Base-by-base conservation (phyloP, 371 early-diverging fungal genomes). In the Mucor irregularis region DNA sequence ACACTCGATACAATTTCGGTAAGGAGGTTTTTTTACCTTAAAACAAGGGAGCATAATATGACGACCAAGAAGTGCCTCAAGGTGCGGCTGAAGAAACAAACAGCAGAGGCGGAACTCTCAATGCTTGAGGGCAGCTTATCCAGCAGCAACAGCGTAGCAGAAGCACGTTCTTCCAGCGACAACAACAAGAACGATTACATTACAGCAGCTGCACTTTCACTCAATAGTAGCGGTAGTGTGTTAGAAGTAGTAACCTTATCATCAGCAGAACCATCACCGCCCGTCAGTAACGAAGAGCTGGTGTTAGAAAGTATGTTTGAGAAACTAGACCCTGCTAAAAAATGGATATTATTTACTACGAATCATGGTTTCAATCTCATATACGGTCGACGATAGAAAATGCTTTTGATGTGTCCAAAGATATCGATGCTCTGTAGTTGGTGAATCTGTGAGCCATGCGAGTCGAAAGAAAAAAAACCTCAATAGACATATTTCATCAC, bases 291-390 rank as follows among this genome's bases (percentile, higher is more conserved):
- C 39, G 28, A 28, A 39, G 51, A 50, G 51, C 35, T 25, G 24
- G 14, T 34, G 28, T 34, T 50, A 25, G 51, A 50, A 45, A 22
- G 26, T 35, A 53, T 53, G 45, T 53, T 45, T 26, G 33, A 38
- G 30, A 55, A 55, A 28, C 38, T 55, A 38, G 55, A 55, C 25
- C 38, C 37, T 19, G 28, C 55, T 53, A 53, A 55, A 45, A 55
- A 56, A 56, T 56, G 56, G 56, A 38, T 39, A 16, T 34, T 56
- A 29, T 56, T 40, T 16, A 56, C 42, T 31, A n/a, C n/a, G n/a
- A n/a, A n/a, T n/a, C n/a, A n/a, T n/a, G n/a, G n/a, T n/a, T n/a
- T n/a, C n/a, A n/a, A n/a, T n/a, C n/a, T n/a, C n/a, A n/a, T n/a
- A n/a, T n/a, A n/a, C n/a, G n/a, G n/a, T n/a, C n/a, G n/a, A n/a